Conservation (phyloP, 1,284 basidiomycete species). For the Cryptococcus depauperatus region DNA sequence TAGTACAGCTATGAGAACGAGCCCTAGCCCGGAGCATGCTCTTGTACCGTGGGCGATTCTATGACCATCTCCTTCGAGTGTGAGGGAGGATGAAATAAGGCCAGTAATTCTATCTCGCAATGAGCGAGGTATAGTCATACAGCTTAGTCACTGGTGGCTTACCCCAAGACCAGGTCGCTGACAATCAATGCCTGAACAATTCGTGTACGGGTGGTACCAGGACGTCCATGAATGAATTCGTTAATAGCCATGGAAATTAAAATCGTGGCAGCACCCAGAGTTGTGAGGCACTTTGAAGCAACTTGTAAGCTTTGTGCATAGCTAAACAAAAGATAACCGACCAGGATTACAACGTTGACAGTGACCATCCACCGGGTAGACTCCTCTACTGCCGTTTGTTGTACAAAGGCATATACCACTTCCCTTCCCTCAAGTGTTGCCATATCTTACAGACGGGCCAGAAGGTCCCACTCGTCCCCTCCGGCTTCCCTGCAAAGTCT, state of each 20-base stretch:
- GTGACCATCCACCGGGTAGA: conserved; percentile 25
- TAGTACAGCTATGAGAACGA: conserved; percentile 33
- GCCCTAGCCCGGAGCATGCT: conserved; percentile 39
- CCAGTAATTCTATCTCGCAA: conserved; percentile 20
- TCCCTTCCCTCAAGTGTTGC: too few species aligned
- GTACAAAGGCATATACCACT: background rate
- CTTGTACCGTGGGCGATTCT: conserved; percentile 21
- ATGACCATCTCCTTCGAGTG: conserved; percentile 16
- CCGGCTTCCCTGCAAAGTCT: too few species aligned
- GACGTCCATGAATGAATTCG: conserved; percentile 29
- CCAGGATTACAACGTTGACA: conserved; percentile 38
- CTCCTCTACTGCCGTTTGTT: background rate
- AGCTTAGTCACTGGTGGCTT: conserved; percentile 10
- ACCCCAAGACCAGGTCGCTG: conserved; percentile 41
- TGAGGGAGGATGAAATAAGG: conserved; percentile 26
- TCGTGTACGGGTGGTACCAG: conserved; percentile 39
- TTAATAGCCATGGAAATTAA: conserved; percentile 28
- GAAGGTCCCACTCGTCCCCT: too few species aligned
- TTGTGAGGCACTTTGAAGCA: conserved; percentile 21
- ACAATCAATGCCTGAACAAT: conserved; percentile 42
- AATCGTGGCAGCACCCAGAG: conserved; percentile 33
- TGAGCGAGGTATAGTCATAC: background rate
- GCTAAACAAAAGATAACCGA: conserved; percentile 5
- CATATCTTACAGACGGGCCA: too few species aligned
- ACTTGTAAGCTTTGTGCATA: background rate